Percentiles rank a stretch among this genome's conserved stretches.
Evolutionary conservation across 2,329 filamentous ascomycete genomes (phyloP).

Genomic region (Arthroderma uncinatum): DNA sequence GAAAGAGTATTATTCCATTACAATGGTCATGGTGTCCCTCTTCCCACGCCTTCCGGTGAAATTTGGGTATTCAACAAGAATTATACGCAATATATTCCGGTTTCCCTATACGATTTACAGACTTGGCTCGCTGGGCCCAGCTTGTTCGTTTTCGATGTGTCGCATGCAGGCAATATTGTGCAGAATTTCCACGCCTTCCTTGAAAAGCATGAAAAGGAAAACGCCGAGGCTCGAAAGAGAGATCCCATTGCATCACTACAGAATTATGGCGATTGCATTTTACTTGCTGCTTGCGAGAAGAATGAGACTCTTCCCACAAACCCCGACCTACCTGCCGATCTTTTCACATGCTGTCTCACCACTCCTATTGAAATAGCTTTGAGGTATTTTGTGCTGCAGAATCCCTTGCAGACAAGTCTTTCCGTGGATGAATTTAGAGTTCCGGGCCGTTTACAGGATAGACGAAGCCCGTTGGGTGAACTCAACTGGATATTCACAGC

Average conservation of each 20-base stretch:
- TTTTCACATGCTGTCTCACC: constrained; percentile 91
- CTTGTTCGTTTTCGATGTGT: constrained; percentile 96
- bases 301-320: constrained; percentile 93
- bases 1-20: constrained; percentile 97
- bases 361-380: constrained; percentile 96
- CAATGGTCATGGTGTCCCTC: constrained; percentile 93
- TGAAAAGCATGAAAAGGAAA: constrained; percentile 87
- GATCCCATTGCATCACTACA: constrained; percentile 57
- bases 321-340: constrained; percentile 79
- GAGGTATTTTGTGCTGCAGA: constrained; percentile 91
- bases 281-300: constrained; percentile 79
- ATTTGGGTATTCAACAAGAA: constrained; percentile 99
- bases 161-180: constrained; percentile 89
- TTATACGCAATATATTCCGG: constrained; percentile 96
- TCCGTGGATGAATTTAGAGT: constrained; percentile 76
- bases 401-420: constrained; percentile 58
- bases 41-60: constrained; percentile 88
- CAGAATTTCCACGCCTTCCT: constrained; percentile 90
- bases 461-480: constrained; percentile 85
- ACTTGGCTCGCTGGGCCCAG: constrained; percentile 92
- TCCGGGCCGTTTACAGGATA: constrained; percentile 81
- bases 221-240: constrained; percentile 60
- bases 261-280: constrained; percentile 74
- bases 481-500: constrained; percentile 99
- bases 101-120: constrained; percentile 89